A percentile compares a stretch with the other conserved stretches of the same genome.
Conservation (phyloP, 257 asterid genomes). For the Lithospermum erythrorhizon region DNA sequence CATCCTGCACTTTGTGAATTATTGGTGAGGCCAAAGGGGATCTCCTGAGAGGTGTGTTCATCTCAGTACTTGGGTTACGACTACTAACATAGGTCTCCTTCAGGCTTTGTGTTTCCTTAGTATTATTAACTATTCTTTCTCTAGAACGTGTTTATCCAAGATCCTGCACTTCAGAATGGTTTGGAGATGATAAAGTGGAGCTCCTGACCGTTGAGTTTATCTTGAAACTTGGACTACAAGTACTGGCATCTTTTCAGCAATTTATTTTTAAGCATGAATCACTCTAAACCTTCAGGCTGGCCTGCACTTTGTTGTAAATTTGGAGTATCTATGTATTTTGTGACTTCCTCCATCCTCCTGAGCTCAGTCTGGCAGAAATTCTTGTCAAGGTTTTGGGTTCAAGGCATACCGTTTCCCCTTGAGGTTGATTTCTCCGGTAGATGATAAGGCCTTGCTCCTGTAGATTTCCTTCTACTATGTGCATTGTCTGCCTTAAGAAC, state of each 20-base stretch:
- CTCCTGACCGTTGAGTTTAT: conserved; percentile 22
- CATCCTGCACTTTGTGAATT: conserved; percentile 21
- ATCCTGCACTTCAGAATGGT: conserved; percentile 21
- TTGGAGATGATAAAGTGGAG: conserved; percentile 21
- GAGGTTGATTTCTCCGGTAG: conserved; percentile 25
- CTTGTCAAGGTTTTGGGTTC: conserved; percentile 26
- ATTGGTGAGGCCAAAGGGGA: conserved; percentile 23
- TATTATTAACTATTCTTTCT: conserved; percentile 19
- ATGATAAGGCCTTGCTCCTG: conserved; percentile 23
- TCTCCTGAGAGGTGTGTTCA: conserved; percentile 22
- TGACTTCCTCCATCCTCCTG: conserved; percentile 26
- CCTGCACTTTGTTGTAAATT: conserved; percentile 20
- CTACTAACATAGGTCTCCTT: conserved; percentile 5
- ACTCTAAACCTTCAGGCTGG: conserved; percentile 24
- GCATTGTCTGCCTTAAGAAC: conserved; percentile 8
- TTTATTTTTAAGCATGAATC: conserved; percentile 26
- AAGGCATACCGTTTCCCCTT: conserved; percentile 16
- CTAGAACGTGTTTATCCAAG: conserved; percentile 27
- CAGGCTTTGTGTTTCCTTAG: conserved; percentile 33
- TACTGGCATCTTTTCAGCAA: conserved; percentile 12
- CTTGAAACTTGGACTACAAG: conserved; percentile 24
- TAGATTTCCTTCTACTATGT: conserved; percentile 27
- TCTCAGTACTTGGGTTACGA: conserved; percentile 26
- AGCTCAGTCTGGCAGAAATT: conserved; percentile 19
- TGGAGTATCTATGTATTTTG: conserved; percentile 21